Conservation (phyloP, 1,139 yeast species). For the Kodamaea fungicola region DNA sequence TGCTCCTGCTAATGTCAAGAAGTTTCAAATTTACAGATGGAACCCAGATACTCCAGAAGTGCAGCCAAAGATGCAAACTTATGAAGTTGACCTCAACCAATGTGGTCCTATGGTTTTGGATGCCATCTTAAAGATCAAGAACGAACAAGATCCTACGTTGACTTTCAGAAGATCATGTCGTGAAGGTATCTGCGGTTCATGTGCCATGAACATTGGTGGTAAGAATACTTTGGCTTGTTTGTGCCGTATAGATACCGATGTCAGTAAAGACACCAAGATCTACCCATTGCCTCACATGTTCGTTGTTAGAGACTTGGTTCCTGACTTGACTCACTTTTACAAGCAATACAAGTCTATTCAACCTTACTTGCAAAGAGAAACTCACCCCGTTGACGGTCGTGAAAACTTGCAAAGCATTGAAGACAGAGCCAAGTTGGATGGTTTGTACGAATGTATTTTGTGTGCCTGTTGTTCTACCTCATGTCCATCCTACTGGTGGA, state of each 20-base stretch:
- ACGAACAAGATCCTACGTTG: constrained; percentile 92
- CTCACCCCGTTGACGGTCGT: constrained; percentile 82
- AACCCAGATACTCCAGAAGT: constrained; percentile 94
- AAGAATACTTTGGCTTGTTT: constrained; percentile 94
- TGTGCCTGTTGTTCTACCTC: constrained; percentile 99
- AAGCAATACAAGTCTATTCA: constrained; percentile 97
- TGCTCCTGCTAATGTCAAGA: constrained; percentile 59
- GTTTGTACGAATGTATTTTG: constrained; percentile 93
- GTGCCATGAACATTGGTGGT: constrained; percentile 99
- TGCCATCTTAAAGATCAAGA: constrained; percentile 89
- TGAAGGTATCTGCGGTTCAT: constrained; percentile 99
- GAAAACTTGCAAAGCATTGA: constrained; percentile 89
- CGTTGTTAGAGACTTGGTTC: constrained; percentile 94
- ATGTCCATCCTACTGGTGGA: constrained; percentile 99
- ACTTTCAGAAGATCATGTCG: constrained; percentile 98
- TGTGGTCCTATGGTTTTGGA: constrained; percentile 99
- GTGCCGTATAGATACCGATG: constrained; percentile 85
- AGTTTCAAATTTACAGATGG: constrained; percentile 95
- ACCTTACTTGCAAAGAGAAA: constrained; percentile 88
- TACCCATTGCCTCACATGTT: constrained; percentile 99
- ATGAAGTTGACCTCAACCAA: constrained; percentile 78
- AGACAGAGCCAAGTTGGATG: constrained; percentile 96
- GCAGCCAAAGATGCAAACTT: constrained; percentile 83
- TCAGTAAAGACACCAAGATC: constrained; percentile 72
- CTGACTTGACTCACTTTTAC: constrained; percentile 96